Conservation (phyloP, 345 rosid genomes). For the Litchi chinensis region DNA sequence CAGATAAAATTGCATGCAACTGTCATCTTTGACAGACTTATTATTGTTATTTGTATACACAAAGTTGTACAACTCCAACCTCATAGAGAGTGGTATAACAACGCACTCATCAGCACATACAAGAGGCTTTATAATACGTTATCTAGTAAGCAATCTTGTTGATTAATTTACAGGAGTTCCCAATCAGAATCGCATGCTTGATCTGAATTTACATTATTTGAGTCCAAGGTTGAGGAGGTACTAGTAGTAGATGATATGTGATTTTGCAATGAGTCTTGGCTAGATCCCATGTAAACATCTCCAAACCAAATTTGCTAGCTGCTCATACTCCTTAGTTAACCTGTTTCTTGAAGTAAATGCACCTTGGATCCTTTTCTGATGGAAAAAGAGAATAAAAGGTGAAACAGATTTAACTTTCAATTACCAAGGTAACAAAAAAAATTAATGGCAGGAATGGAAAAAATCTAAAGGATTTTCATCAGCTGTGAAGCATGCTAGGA, state of each 20-base stretch:
- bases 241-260: slow-evolving; percentile 18
- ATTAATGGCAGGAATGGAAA: neutral
- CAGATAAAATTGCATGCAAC: neutral
- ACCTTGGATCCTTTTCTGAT: slow-evolving; percentile 68
- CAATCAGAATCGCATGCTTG: slow-evolving; percentile 49
- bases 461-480: neutral
- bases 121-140: neutral
- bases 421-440: too few species aligned
- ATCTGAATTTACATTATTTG: slow-evolving; percentile 21
- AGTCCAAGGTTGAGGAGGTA: slow-evolving; percentile 18
- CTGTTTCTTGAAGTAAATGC: slow-evolving; percentile 58
- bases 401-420: neutral
- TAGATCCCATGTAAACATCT: slow-evolving; percentile 48
- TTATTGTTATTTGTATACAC: slow-evolving; percentile 1
- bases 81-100: neutral
- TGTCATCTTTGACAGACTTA: slow-evolving; percentile 11
- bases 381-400: neutral
- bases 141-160: neutral
- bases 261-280: slow-evolving; percentile 28
- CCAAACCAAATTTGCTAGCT: slow-evolving; percentile 77
- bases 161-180: slow-evolving; percentile 60
- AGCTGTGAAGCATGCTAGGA: neutral
- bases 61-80: neutral
- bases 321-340: slow-evolving; percentile 73
- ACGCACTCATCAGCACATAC: slow-evolving; percentile 12